Evolutionary conservation across 176 grass and related monocot genomes (phyloP).

Genomic region (Phyllostachys edulis): DNA sequence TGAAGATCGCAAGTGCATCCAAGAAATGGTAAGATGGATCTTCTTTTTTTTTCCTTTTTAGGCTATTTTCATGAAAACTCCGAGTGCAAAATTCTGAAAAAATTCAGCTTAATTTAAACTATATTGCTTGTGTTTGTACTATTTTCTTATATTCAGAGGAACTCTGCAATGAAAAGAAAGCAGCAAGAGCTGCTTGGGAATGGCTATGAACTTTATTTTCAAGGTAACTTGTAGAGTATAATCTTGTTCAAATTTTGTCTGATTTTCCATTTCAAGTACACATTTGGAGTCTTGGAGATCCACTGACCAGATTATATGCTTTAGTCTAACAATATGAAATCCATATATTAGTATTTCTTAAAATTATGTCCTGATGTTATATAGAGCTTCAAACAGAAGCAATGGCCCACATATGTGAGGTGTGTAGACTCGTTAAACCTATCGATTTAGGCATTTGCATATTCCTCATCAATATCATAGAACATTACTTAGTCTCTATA

Average conservation of each 20-base stretch:
- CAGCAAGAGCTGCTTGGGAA: constrained; percentile 32
- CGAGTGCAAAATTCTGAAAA: neutral
- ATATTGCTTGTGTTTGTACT: neutral
- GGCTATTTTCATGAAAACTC: neutral
- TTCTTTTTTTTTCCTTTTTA: neutral
- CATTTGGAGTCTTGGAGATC: constrained; percentile 2
- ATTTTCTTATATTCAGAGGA: constrained; percentile 41
- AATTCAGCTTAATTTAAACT: neutral
- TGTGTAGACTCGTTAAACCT: neutral
- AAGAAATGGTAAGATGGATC: constrained; percentile 39
- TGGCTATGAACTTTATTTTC: constrained; percentile 16
- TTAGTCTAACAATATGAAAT: neutral
- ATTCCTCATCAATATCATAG: constrained; percentile 3
- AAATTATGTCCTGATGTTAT: neutral
- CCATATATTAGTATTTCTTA: neutral
- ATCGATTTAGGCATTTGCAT: neutral
- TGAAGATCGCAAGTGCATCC: constrained; percentile 45
- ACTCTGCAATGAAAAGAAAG: constrained; percentile 38
- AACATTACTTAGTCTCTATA: neutral
- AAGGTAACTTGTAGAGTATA: constrained; percentile 27
- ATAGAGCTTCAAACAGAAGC: neutral
- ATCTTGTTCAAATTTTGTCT: neutral
- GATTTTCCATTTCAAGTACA: neutral
- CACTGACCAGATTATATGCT: neutral
- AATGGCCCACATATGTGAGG: neutral